These are phyloP conservation scores for Rubroboletus satanas DNA, from an alignment of 768 basidiomycete genomes.

Conservation along the genomic window DNA sequence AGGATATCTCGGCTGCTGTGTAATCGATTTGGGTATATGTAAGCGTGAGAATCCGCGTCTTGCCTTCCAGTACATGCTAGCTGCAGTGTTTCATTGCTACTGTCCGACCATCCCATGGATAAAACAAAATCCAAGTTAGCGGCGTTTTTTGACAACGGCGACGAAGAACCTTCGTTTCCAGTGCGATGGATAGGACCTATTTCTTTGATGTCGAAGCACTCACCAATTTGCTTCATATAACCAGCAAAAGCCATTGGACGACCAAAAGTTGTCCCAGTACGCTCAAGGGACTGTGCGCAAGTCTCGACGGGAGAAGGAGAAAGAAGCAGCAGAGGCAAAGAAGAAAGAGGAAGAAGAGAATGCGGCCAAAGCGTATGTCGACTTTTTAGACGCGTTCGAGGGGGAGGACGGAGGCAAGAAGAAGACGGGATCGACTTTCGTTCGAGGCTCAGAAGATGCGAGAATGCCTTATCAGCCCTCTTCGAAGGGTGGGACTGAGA, in stretches of 20 bases:
- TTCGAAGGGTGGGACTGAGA: conserved; percentile 28
- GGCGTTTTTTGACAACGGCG: conserved; percentile 81
- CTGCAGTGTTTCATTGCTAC: not conserved
- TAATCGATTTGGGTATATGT: not conserved
- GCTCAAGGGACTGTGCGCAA: conserved; percentile 83
- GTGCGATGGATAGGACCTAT: conserved; percentile 84
- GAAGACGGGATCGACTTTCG: conserved; percentile 54
- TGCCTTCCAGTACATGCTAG: not conserved
- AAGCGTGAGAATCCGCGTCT: conserved; percentile 15
- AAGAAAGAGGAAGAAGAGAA: conserved; percentile 77
- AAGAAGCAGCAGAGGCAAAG: conserved; percentile 88
- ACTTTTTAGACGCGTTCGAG: conserved; percentile 83
- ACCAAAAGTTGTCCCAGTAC: conserved; percentile 82
- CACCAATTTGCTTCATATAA: conserved; percentile 51
- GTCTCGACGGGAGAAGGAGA: conserved; percentile 88
- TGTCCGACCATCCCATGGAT: conserved; percentile 24
- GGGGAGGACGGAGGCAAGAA: conserved; percentile 56
- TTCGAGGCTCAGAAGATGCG: conserved; percentile 48
- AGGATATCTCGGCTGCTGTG: not conserved
- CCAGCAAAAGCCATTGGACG: conserved; percentile 84
- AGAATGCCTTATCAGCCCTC: conserved; percentile 42
- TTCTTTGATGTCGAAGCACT: conserved; percentile 48
- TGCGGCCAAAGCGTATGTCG: conserved; percentile 76
- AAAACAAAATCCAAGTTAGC: conserved; percentile 51
- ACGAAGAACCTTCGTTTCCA: conserved; percentile 83